Base-by-base conservation (phyloP, 495 filamentous ascomycete genomes). In the Chaetomium tenue region DNA sequence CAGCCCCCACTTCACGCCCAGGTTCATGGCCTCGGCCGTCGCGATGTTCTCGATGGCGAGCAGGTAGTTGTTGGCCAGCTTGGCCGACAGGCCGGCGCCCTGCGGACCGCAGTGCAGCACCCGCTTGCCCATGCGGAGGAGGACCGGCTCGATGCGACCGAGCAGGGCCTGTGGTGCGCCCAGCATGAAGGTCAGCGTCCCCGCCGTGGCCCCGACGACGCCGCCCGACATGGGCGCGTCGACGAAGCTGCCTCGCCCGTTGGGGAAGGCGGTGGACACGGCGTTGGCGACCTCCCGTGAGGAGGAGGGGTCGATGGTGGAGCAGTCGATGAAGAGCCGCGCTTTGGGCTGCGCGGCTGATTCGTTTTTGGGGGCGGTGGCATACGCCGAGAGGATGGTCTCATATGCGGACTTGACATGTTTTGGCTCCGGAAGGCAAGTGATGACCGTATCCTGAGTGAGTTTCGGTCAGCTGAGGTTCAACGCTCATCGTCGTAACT, bases 31-130 rank as follows among this genome's bases (percentile, higher is more conserved):
- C 75, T 97, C 93, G 0, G 90, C 89, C 0, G 91, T 92, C 2
- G 91, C 93, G 67, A 97, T 93, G 71, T 96, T 97, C 74, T 91
- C 93, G 63, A 97, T 87, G 2, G 91, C 91, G 13, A 97, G 81
- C 46, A 96, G 86, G 72, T 96, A 96, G 71, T 97, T 97, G 75
- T 97, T 97, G 30, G 92, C 90, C 9, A 97, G 81, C 74, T 97
- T 97, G 13, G 87, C 91, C 3, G 89, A 87, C 0, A 97, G 81
- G 3, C 93, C 93, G 20, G 89, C 81, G 3, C 91, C 91, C 52
- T 92, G 91, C 0, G 81, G 80, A 0, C 93, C 93, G 65, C 92
- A 87, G 70, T 96, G 92, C 67, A 93, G 78, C 9, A 91, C 85
- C 22, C 87, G 88, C 68, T 87, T 87, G 18, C 93, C 93, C 92